phyloP scores from a whole-genome alignment of 2,329 filamentous ascomycete species.

The Coleophoma crateriformis region DNA sequence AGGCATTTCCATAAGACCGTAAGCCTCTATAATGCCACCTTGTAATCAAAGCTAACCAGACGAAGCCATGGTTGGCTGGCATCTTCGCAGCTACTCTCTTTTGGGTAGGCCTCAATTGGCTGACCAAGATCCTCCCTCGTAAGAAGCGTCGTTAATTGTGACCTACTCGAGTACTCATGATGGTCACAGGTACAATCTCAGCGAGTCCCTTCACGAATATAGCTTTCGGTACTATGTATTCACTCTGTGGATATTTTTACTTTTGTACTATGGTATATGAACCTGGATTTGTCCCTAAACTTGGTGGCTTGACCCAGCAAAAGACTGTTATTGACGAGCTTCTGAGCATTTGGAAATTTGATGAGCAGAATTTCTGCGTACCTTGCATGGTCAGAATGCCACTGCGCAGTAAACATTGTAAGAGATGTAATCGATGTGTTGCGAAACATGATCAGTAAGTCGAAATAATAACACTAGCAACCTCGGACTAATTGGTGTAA shows the following conservation, averaged over 20 bases:
- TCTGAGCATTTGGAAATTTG: slow-evolving; percentile 79
- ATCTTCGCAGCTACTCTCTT: slow-evolving; percentile 88
- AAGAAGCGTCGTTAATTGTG: slow-evolving; percentile 22
- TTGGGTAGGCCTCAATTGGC: slow-evolving; percentile 71
- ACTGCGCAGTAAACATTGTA: slow-evolving; percentile 92
- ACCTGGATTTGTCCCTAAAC: slow-evolving; percentile 88
- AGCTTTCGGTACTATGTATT: slow-evolving; percentile 60
- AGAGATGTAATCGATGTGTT: slow-evolving; percentile 83
- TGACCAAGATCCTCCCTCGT: slow-evolving; percentile 70
- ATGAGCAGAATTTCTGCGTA: slow-evolving; percentile 91
- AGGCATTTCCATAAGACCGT: slow-evolving; percentile 85
- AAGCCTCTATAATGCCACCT: slow-evolving; percentile 25
- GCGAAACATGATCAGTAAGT: slow-evolving; percentile 93
- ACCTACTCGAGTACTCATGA: slow-evolving; percentile 23
- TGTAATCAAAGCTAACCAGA: slow-evolving; percentile 3
- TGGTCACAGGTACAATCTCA: slow-evolving; percentile 51
- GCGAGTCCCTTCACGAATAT: slow-evolving; percentile 71
- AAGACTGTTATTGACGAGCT: slow-evolving; percentile 85
- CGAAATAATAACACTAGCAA: not conserved
- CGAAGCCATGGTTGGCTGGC: slow-evolving; percentile 84
- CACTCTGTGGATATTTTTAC: slow-evolving; percentile 80
- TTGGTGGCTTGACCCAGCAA: slow-evolving; percentile 83
- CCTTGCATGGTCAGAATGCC: slow-evolving; percentile 92
- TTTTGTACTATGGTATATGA: slow-evolving; percentile 79
- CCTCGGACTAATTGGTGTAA: too few relatives aligned